phyloP scores from a whole-genome alignment of 345 rosid genomes.

The Salix caprea region DNA sequence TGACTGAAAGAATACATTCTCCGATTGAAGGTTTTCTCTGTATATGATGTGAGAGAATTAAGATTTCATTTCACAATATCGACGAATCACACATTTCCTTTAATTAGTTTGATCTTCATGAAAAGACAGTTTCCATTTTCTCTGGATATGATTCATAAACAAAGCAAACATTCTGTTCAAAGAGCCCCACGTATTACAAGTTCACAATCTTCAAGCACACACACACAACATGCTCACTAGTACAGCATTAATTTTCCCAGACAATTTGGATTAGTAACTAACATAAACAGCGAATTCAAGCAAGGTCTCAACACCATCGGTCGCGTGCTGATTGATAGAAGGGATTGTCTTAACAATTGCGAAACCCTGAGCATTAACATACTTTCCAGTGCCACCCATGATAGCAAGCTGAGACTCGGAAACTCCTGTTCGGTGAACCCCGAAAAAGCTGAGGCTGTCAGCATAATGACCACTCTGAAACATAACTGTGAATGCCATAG shows the following conservation, averaged over 20 bases:
- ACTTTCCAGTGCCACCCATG: conserved; percentile 90
- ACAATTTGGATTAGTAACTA: conserved; percentile 26
- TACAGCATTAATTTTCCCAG: background rate
- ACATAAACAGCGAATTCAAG: conserved; percentile 56
- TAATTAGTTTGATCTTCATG: background rate
- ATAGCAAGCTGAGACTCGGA: conserved; percentile 77
- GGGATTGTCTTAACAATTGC: conserved; percentile 68
- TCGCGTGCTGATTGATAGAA: conserved; percentile 43
- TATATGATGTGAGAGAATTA: no score
- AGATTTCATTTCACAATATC: no score
- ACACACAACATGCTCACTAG: background rate
- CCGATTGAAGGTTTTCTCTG: no score
- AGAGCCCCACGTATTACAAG: background rate
- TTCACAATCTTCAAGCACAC: background rate
- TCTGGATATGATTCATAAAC: background rate
- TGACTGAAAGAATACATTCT: background rate
- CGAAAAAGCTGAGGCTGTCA: conserved; percentile 76
- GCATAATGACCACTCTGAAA: conserved; percentile 60
- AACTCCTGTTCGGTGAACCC: conserved; percentile 60
- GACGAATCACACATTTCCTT: no score
- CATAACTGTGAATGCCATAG: conserved; percentile 78
- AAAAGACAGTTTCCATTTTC: background rate
- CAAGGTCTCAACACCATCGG: conserved; percentile 69
- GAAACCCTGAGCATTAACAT: conserved; percentile 65
- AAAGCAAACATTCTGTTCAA: background rate